phyloP scores from a whole-genome alignment of 805 yeast species.

The Monosporozyma unispora region DNA sequence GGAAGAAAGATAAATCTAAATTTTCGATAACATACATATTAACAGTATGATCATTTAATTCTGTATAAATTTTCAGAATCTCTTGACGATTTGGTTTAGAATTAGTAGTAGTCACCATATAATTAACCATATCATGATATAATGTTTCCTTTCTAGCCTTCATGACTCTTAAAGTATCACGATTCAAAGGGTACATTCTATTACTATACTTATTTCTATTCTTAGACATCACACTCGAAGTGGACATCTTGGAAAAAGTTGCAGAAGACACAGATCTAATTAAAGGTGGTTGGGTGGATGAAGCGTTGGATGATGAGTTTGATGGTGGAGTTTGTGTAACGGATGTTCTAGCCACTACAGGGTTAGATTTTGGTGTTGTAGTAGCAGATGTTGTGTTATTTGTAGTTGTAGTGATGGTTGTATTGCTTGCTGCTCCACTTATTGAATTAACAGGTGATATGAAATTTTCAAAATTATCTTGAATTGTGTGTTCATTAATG shows the following conservation, averaged over 20 bases:
- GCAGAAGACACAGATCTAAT: slow-evolving; percentile 26
- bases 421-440: background rate
- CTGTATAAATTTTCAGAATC: slow-evolving; percentile 25
- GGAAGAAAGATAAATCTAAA: slow-evolving; percentile 26
- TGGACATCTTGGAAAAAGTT: background rate
- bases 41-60: slow-evolving; percentile 21
- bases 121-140: slow-evolving; percentile 6
- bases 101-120: slow-evolving; percentile 7
- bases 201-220: background rate
- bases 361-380: background rate
- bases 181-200: slow-evolving; percentile 15
- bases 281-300: slow-evolving; percentile 23
- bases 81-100: slow-evolving; percentile 10
- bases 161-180: slow-evolving; percentile 16
- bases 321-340: background rate
- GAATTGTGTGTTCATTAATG: background rate
- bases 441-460: background rate
- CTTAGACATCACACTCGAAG: background rate
- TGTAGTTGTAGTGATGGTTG: background rate
- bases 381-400: background rate
- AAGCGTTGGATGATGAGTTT: slow-evolving; percentile 4
- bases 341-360: background rate
- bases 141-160: slow-evolving; percentile 11
- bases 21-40: slow-evolving; percentile 25
- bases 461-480: background rate